These are phyloP conservation scores for Candida mattraensis DNA, from an alignment of 805 yeast genomes.

Conservation along the genomic window DNA sequence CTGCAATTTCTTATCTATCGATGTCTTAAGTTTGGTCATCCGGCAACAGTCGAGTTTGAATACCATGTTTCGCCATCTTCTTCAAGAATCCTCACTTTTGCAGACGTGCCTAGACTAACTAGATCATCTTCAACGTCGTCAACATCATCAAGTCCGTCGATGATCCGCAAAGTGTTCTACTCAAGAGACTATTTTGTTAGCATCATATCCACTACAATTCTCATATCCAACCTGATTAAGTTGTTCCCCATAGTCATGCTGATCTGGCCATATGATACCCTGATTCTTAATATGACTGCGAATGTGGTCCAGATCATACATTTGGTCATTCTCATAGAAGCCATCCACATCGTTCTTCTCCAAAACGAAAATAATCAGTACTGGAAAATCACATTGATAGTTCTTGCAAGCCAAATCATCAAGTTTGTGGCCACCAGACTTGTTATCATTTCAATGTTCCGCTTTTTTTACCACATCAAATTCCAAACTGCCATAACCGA, in stretches of 20 bases:
- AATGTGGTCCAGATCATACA: slow-evolving; percentile 33
- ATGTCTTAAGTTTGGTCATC: slow-evolving; percentile 34
- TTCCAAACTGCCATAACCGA: slow-evolving; percentile 23
- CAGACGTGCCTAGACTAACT: slow-evolving; percentile 2
- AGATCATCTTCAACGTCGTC: slow-evolving; percentile 15
- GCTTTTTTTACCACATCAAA: slow-evolving; percentile 21
- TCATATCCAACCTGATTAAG: slow-evolving; percentile 77
- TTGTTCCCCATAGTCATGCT: slow-evolving; percentile 89
- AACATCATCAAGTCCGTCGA: slow-evolving; percentile 7
- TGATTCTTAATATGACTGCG: slow-evolving; percentile 44
- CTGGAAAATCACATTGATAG: slow-evolving; percentile 30
- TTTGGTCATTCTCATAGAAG: slow-evolving; percentile 33
- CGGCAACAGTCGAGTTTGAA: slow-evolving; percentile 22
- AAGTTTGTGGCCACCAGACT: slow-evolving; percentile 23
- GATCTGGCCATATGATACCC: slow-evolving; percentile 95
- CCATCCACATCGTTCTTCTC: slow-evolving; percentile 32
- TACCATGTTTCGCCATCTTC: slow-evolving; percentile 8
- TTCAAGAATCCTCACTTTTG: slow-evolving; percentile 3
- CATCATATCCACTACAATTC: slow-evolving; percentile 64
- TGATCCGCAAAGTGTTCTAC: slow-evolving; percentile 32
- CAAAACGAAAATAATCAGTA: slow-evolving; percentile 27
- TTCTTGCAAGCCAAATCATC: slow-evolving; percentile 24
- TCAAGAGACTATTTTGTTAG: slow-evolving; percentile 32
- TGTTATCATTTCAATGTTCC: slow-evolving; percentile 20
- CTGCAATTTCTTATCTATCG: slow-evolving; percentile 36